Base-by-base conservation (phyloP, 2,329 filamentous ascomycete genomes). In the Xylaria sp. region DNA sequence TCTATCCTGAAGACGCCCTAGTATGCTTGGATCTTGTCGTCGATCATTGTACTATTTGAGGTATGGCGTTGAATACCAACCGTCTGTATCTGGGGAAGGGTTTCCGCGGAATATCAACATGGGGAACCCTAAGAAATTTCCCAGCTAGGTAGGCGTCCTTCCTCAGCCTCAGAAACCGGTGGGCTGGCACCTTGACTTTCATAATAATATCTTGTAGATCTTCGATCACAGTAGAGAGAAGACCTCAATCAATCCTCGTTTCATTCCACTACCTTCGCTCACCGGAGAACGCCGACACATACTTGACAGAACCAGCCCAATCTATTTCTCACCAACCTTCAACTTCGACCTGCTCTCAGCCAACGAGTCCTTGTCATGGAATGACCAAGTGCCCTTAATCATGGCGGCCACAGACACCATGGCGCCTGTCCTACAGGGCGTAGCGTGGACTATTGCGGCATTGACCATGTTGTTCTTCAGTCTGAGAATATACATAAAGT, bases 401-500 rank as follows among this genome's bases (percentile, higher is more conserved):
- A 64, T 64, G 62, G 49, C 54, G 44, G 44, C 43, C 23, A 40
- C 44, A n/a, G 54, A 64, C 7, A 62, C 29, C 19, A 55, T 21
- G 35, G 54, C 48, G 15, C 62, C 62, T 27, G 49, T 62, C 29
- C 19, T 64, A n/a, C 25, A 38, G 33, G 48, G 41, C 21, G 27
- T 52, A 3, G n/a, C 54, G 8, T 64, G 62, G 62, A 15, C 19
- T 19, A 62, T 64, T n/a, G 44, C 62, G 19, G 37, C 6, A 38
- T 9, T 64, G n/a, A 47, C 51, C 17, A 21, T 58, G 31, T 11
- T 58, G 5, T 47, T 58, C 21, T 41, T 27, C 11, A 40, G 31
- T 23, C 17, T 63, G 8, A 62, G 62, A 44, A 19, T 65, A 23
- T 65, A 53, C 25, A 65, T 62, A 46, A 65, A 65, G 29, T 62